Conservation (phyloP, 78 protist species). For the Dictyostelium discoideum region DNA sequence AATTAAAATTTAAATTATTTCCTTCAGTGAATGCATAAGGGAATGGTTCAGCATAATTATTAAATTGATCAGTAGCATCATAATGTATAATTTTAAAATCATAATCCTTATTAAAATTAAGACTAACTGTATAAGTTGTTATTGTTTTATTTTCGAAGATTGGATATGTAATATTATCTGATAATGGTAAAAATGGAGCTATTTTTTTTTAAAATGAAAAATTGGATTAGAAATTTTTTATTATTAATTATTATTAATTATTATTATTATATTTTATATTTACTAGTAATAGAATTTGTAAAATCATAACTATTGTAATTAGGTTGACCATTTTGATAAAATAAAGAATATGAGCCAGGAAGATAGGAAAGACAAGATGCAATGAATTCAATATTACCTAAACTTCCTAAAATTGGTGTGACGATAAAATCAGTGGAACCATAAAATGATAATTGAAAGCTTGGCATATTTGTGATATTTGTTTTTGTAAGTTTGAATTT, state of each 20-base stretch:
- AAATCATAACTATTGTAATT: background rate
- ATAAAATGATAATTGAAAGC: background rate
- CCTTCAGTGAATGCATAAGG: background rate
- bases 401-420: background rate
- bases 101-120: background rate
- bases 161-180: background rate
- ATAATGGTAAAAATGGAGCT: too few species aligned
- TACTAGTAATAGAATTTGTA: background rate
- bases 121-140: background rate
- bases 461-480: background rate
- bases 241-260: too few species aligned
- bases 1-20: background rate
- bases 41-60: background rate
- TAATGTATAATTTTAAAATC: background rate
- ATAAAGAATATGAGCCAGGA: background rate
- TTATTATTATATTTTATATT: background rate
- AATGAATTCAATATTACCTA: background rate
- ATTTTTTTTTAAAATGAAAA: too few species aligned
- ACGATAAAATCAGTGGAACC: background rate
- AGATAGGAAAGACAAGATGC: background rate
- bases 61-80: background rate
- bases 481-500: background rate
- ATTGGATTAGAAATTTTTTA: too few species aligned
- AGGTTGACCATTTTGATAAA: background rate
- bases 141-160: background rate